These are phyloP conservation scores for Aspergillus kassunensis DNA, from an alignment of 495 filamentous ascomycete genomes.

Conservation along the genomic window DNA sequence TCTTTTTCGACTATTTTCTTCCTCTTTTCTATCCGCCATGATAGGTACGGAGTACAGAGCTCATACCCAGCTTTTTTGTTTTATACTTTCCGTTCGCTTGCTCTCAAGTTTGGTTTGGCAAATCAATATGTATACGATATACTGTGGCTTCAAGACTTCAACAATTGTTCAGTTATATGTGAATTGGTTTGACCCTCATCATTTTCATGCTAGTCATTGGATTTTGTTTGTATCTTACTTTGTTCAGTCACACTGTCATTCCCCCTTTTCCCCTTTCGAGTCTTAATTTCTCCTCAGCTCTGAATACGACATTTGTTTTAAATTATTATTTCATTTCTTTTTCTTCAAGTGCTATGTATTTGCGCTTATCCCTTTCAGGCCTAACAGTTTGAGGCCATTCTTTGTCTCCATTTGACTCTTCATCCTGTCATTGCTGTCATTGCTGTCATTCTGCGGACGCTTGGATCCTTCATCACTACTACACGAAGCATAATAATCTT, in stretches of 20 bases:
- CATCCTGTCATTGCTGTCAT: conserved; percentile 14
- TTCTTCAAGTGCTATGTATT: neutral
- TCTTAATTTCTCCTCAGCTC: conserved; percentile 1
- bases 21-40: too few relatives aligned
- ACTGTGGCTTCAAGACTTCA: too few relatives aligned
- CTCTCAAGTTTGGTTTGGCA: too few relatives aligned
- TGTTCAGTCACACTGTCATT: conserved; percentile 8
- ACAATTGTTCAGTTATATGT: too few relatives aligned
- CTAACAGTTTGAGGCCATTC: neutral
- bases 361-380: conserved; percentile 13
- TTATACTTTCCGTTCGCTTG: neutral
- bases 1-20: too few relatives aligned
- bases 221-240: conserved; percentile 3
- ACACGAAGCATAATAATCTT: conserved; percentile 23
- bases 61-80: too few relatives aligned
- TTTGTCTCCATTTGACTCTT: conserved; percentile 13
- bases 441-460: too few relatives aligned
- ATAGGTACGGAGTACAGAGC: too few relatives aligned
- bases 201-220: too few relatives aligned
- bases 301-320: neutral
- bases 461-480: conserved; percentile 14
- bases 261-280: conserved; percentile 13
- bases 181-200: too few relatives aligned
- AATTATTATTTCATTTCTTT: neutral
- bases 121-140: too few relatives aligned